Base-by-base conservation (phyloP, 495 filamentous ascomycete species). In the Lichenothelia convexa region DNA sequence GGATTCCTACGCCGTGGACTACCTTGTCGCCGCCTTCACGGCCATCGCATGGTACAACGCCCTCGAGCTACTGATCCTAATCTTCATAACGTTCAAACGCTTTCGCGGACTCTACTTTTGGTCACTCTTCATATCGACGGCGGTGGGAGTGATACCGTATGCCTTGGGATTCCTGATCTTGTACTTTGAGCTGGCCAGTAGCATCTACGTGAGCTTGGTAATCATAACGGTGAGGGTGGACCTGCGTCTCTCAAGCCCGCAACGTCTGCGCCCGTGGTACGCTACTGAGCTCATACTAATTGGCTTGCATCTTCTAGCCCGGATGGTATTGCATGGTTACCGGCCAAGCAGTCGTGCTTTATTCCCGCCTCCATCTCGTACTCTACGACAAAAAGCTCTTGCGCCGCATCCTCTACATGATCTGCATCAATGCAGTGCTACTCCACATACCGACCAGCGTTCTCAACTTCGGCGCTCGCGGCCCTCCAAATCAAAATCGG, bases 251-350 rank as follows among this genome's bases (percentile, higher is more conserved):
- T n/a, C n/a, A n/a, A n/a, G n/a, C n/a, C n/a, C n/a, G n/a, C n/a
- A n/a, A n/a, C n/a, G n/a, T n/a, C n/a, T n/a, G n/a, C n/a, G n/a
- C n/a, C n/a, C n/a, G n/a, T n/a, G n/a, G 35, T n/a, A 20, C 21
- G 24, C 33, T 11, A 2, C 13, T 41, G 19, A 36, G 32, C 13
- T 32, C 12, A 19, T 33, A n/a, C n/a, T n/a, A n/a, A n/a, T n/a
- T n/a, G n/a, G n/a, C n/a, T n/a, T n/a, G n/a, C 11, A 39, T 35
- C 39, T 36, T 40, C 20, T 35, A 31, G 2, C 30, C 35, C 17
- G 45, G 48, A 20, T 51, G 48, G 48, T n/a, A 3, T 21, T 30
- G 35, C n/a, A 48, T 51, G 45, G 48, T 51, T 18, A 48, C 48
- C 16, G 48, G 48, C 1, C 48, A 51, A 35, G 40, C 42, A n/a